Evolutionary conservation across 2,329 filamentous ascomycete genomes (phyloP), one percentile per base, ranked within the genome.

Genomic region (Penicillium decumbens): DNA sequence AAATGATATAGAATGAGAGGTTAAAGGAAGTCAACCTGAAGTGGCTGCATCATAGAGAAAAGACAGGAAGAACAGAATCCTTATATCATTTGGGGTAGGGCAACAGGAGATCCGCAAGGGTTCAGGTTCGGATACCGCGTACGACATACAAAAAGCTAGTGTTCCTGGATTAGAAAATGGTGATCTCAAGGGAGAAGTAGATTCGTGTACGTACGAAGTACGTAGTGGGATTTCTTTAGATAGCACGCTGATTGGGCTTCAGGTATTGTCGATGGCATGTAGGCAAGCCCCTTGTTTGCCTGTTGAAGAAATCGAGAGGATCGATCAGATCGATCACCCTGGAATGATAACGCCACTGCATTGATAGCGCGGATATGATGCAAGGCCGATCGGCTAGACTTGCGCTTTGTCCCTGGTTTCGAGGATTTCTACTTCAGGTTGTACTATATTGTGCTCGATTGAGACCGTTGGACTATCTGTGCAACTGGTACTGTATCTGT

Each of bases 221-320:
- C 20, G 20, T 23, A 23, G 18, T 23, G 33, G 18, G 18, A 10
- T 37, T 5, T 10, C 33, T 6, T 20, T 8, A 37, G 18, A 37
- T 37, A 37, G n/a, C 9, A 12, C 3, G 33, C 33, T 37, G 33
- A 37, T 37, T 37, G 33, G 33, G 33, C 8, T 23, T 10, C 15
- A 6, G 4, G 8, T 4, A 7, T 6, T 8, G 32, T 35, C 32
- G 25, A 27, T 18, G 51, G 51, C 57, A 58, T 57, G 49, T 44
- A 39, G 28, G 50, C 42, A 12, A 50, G 20, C 43, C 59, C 59
- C 58, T 61, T 58, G 53, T 57, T 61, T 6, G 32, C 41, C 23
- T 28, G 24, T 49, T 48, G 35, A 35, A 53, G 46, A 45, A 42
- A 28, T 5, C 10, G 25, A 32, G 49, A 38, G 39, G 57, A 56